Percentiles rank a stretch among this genome's conserved stretches.
These are phyloP conservation scores for Wickerhamomyces mucosus DNA, from an alignment of 805 yeast genomes.

Conservation along the genomic window DNA sequence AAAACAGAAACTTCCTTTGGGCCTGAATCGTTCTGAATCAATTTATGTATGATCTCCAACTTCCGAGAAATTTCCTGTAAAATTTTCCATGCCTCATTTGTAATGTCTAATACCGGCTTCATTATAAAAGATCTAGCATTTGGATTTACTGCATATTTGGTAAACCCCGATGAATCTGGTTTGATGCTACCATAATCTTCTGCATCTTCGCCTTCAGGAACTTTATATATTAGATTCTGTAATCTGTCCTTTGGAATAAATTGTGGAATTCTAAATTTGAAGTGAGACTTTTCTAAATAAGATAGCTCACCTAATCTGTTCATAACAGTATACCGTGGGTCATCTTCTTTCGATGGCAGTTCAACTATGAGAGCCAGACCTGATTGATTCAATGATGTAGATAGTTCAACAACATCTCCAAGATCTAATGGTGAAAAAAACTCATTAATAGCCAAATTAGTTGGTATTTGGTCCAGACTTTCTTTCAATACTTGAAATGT, in stretches of 20 bases:
- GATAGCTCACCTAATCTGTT: constrained; percentile 47
- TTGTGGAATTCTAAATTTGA: constrained; percentile 45
- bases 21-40: constrained; percentile 28
- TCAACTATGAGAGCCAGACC: constrained; percentile 46
- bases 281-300: constrained; percentile 34
- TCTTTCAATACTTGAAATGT: background rate
- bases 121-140: constrained; percentile 24
- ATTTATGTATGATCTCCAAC: constrained; percentile 36
- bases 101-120: constrained; percentile 26
- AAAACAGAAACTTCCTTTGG: constrained; percentile 32
- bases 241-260: constrained; percentile 35
- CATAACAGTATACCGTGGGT: constrained; percentile 48
- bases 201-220: constrained; percentile 7
- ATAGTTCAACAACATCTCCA: constrained; percentile 58
- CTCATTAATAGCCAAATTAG: constrained; percentile 3
- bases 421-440: constrained; percentile 19
- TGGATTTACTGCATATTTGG: constrained; percentile 23
- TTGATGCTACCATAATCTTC: constrained; percentile 24
- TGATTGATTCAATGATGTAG: constrained; percentile 29
- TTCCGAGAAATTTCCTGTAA: constrained; percentile 31
- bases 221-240: constrained; percentile 14
- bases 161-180: constrained; percentile 18
- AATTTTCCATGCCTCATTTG: constrained; percentile 30
- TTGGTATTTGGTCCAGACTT: constrained; percentile 1
- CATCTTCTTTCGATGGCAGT: constrained; percentile 38